Evolutionary conservation across 1,284 basidiomycete species (phyloP).

Genomic region (Boletellus dicymbophilus): DNA sequence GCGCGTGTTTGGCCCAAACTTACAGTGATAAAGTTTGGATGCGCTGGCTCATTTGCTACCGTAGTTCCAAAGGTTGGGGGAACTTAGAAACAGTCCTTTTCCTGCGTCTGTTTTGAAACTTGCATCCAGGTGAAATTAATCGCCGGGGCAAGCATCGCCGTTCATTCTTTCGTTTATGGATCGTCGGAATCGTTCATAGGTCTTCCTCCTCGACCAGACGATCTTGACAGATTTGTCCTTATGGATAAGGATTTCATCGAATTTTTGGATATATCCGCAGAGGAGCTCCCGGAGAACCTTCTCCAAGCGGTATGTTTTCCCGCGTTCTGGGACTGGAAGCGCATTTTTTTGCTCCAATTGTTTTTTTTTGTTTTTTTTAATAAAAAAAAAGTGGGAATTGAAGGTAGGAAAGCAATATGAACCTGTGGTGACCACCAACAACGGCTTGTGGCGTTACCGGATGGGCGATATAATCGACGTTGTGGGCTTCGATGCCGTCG

Average conservation of each 20-base stretch:
- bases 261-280: conserved; percentile 16
- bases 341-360: no score
- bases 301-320: conserved; percentile 15
- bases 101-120: background rate
- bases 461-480: conserved; percentile 20
- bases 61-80: background rate
- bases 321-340: conserved; percentile 21
- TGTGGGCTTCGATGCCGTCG: conserved; percentile 11
- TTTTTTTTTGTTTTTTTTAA: no score
- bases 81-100: no score
- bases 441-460: conserved; percentile 27
- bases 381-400: conserved; percentile 25
- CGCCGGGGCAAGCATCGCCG: conserved; percentile 12
- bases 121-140: conserved; percentile 17
- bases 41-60: background rate
- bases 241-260: conserved; percentile 7
- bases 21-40: background rate
- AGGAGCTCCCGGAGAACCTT: conserved; percentile 13
- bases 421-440: conserved; percentile 17
- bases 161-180: conserved; percentile 10
- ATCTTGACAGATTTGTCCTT: conserved; percentile 9
- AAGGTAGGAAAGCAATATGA: conserved; percentile 20
- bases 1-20: background rate
- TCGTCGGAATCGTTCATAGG: conserved; percentile 9
- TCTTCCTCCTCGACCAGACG: background rate